Base-by-base conservation (phyloP, 148 eudicot genomes). In the Mesembryanthemum crystallinum region DNA sequence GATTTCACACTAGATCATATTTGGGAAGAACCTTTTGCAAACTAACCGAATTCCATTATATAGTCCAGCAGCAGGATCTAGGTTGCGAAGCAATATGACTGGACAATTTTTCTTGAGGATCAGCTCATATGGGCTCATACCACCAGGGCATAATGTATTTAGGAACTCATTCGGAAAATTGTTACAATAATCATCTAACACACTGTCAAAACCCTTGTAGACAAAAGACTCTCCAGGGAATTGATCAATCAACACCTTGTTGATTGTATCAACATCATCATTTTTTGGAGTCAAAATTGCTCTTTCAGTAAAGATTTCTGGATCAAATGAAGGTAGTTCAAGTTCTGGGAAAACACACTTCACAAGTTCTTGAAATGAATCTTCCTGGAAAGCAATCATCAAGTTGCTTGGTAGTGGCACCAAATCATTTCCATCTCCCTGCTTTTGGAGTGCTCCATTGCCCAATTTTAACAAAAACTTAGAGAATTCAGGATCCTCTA, bases 121-220 rank as follows among this genome's bases (percentile, higher is more conserved):
- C 2, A 73, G 67, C 11, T 73, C 60, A 73, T 73, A 67, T 0
- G 67, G 55, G n/a, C 67, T 42, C 37, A 73, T 39, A 5, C 55
- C 55, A 18, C 12, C 21, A 10, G 30, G 57, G 35, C 52, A 37
- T 12, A 73, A 17, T 23, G 33, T 8, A 13, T 73, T 58, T 5
- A 59, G 33, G 7, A 73, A 73, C 30, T 59, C 76, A 0, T 7
- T 3, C 1, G 76, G 35, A 24, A 23, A 58, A 3, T 23, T 58
- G 23, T 58, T 73, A 33, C 23, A 24, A 39, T 39, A 5, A 58
- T 72, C 3, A 37, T 58, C 63, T 20, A 58, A n/a, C 7, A 58
- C 47, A 3, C 6, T 0, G 18, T 55, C 29, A 57, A 72, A 72
- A 25, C 6, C 55, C 21, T n/a, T 55, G 29, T 72, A 57, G 4